Conservation (phyloP, 2,329 filamentous ascomycete genomes). For the Xylariales sp. region DNA sequence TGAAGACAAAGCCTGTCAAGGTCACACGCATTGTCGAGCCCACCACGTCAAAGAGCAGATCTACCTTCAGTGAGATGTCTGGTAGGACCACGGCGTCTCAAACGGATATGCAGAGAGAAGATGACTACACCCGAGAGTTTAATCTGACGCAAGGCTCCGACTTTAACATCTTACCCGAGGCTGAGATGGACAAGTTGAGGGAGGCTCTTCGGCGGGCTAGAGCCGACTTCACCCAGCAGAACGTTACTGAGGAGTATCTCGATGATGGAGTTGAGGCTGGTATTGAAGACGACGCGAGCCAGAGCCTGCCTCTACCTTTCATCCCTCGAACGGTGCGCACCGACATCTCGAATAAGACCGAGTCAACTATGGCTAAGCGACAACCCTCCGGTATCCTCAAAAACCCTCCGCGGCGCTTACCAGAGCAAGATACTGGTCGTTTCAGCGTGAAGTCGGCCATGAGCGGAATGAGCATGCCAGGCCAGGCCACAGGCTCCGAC, state of each 20-base stretch:
- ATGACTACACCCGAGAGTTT: slow-evolving; percentile 32
- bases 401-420: slow-evolving; percentile 23
- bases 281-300: slow-evolving; percentile 22
- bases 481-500: slow-evolving; percentile 18
- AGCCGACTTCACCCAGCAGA: slow-evolving; percentile 19
- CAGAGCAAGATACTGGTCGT: slow-evolving; percentile 28
- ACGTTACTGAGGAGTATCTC: slow-evolving; percentile 16
- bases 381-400: slow-evolving; percentile 29
- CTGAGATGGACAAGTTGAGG: slow-evolving; percentile 17
- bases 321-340: slow-evolving; percentile 13
- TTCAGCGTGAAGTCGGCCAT: slow-evolving; percentile 30
- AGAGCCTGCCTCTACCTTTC: slow-evolving; percentile 23
- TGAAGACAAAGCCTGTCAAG: slow-evolving; percentile 25
- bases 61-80: slow-evolving; percentile 27
- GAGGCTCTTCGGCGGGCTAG: slow-evolving; percentile 21
- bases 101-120: slow-evolving; percentile 28
- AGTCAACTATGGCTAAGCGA: slow-evolving; percentile 14
- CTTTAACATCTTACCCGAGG: slow-evolving; percentile 25
- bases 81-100: slow-evolving; percentile 29
- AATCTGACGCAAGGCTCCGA: slow-evolving; percentile 30
- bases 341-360: slow-evolving; percentile 5
- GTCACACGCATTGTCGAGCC: slow-evolving; percentile 29
- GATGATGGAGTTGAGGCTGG: slow-evolving; percentile 15
- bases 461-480: slow-evolving; percentile 26
- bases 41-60: slow-evolving; percentile 17